Evolutionary conservation across 495 filamentous ascomycete species (phyloP).

Genomic region (Penicillium bovifimosum): DNA sequence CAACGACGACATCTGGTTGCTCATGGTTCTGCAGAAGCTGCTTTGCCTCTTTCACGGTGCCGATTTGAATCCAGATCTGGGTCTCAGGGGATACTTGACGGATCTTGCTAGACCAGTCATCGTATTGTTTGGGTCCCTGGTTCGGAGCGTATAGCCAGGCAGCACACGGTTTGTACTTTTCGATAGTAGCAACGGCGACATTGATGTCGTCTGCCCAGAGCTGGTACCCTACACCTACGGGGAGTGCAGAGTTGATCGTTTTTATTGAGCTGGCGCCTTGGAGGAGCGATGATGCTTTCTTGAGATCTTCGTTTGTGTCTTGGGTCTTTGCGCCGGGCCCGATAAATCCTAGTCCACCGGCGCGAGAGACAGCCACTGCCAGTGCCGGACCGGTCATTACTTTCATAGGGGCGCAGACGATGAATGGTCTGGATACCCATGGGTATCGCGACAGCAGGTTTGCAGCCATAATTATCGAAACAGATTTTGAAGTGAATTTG

Average conservation of each 20-base stretch:
- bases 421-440: conserved; percentile 57
- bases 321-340: conserved; percentile 35
- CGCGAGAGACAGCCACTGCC: conserved; percentile 53
- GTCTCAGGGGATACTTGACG: conserved; percentile 41
- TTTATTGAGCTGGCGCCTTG: conserved; percentile 9
- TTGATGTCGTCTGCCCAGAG: conserved; percentile 49
- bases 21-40: conserved; percentile 30
- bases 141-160: conserved; percentile 66
- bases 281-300: conserved; percentile 27
- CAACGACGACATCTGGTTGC: conserved; percentile 60
- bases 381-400: conserved; percentile 57
- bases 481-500: neutral
- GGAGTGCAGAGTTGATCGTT: conserved; percentile 32
- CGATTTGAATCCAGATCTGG: conserved; percentile 64
- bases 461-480: conserved; percentile 9
- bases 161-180: conserved; percentile 52
- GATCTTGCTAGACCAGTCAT: conserved; percentile 50
- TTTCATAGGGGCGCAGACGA: conserved; percentile 69
- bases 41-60: conserved; percentile 52
- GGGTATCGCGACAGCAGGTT: conserved; percentile 46
- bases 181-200: conserved; percentile 36
- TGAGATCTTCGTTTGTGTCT: conserved; percentile 28
- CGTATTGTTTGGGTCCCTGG: conserved; percentile 40
- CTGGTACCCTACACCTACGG: conserved; percentile 60
- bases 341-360: conserved; percentile 60